Evolutionary conservation across 73 alveolate genomes (phyloP), one percentile per base, ranked within the genome.

Genomic region (Blepharisma japonicum): DNA sequence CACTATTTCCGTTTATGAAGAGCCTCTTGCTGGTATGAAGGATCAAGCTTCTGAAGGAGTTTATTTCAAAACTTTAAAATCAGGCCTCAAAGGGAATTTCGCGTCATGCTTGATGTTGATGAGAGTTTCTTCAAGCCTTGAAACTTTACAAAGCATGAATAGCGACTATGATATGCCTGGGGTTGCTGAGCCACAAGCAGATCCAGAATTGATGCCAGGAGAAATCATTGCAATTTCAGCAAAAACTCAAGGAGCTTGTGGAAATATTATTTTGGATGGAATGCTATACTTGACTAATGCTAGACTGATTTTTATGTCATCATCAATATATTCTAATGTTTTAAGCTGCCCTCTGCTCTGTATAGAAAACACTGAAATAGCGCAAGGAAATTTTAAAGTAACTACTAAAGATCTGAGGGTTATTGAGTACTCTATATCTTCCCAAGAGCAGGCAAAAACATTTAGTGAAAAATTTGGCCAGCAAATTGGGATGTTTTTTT

Each of bases 401-500:
- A 61, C 48, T 0, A 61, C 50, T 2, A 61, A 61, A 61, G 74
- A 61, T 61, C 47, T 61, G 11, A 14, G 74, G 5, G 46, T 5
- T 8, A 25, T 61, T 61, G 74, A 61, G 18, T 61, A 18, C 23
- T 61, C 14, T 25, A 25, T 61, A 20, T 14, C 47, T 61, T 32
- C 42, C 42, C 74, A 61, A 25, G 74, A 61, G 2, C 18, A 20
- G 2, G 23, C 23, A 39, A 25, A 14, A 20, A 14, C 2, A 14
- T n/a, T 61, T 61, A 8, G 14, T 3, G 74, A 61, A 14, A 61
- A 61, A 61, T 61, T 14, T 5, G 39, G 47, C 14, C 47, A 61
- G 23, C 74, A 14, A 14, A 39, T 14, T 61, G 74, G 74, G 46
- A 61, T 61, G 74, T 39, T 14, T 61, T 61, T 61, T 61, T 61